phyloP scores from a whole-genome alignment of 441 rosid genomes.

The Manihot esculenta region DNA sequence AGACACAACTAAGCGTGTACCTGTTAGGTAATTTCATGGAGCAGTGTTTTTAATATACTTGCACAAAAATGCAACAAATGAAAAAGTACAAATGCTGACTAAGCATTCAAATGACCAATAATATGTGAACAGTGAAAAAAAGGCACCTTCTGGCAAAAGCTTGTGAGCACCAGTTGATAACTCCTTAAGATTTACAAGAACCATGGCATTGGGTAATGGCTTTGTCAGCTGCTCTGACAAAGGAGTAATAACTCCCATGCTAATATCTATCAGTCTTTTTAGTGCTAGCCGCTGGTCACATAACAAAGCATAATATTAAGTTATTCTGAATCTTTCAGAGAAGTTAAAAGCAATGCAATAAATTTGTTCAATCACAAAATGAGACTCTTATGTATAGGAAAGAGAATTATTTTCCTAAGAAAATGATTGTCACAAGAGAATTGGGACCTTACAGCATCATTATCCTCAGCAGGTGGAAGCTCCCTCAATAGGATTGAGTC shows the following conservation, averaged over 20 bases:
- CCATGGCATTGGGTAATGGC: conserved; percentile 90
- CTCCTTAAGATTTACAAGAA: conserved; percentile 87
- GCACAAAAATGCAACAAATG: background rate
- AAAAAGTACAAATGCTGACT: background rate
- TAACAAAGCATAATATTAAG: conserved; percentile 18
- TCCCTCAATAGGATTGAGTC: conserved; percentile 76
- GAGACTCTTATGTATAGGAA: background rate
- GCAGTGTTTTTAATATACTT: conserved; percentile 12
- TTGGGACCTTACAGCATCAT: conserved; percentile 63
- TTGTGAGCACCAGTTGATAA: conserved; percentile 79
- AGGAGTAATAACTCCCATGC: conserved; percentile 91
- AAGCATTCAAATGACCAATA: background rate
- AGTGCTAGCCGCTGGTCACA: conserved; percentile 82
- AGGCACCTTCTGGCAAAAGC: conserved; percentile 88
- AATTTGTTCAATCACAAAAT: conserved; percentile 4
- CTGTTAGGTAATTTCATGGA: conserved; percentile 36
- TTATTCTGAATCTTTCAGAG: conserved; percentile 20
- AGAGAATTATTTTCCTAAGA: conserved; percentile 1
- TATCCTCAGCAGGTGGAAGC: conserved; percentile 82
- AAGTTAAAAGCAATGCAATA: background rate
- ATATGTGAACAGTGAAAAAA: conserved; percentile 14
- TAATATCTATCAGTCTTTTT: conserved; percentile 80
- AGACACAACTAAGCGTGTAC: conserved; percentile 84
- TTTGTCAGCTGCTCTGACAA: conserved; percentile 91
- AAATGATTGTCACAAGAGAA: conserved; percentile 11